Conservation (phyloP, 2,329 filamentous ascomycete species). For the Pestalotiopsis sp. region DNA sequence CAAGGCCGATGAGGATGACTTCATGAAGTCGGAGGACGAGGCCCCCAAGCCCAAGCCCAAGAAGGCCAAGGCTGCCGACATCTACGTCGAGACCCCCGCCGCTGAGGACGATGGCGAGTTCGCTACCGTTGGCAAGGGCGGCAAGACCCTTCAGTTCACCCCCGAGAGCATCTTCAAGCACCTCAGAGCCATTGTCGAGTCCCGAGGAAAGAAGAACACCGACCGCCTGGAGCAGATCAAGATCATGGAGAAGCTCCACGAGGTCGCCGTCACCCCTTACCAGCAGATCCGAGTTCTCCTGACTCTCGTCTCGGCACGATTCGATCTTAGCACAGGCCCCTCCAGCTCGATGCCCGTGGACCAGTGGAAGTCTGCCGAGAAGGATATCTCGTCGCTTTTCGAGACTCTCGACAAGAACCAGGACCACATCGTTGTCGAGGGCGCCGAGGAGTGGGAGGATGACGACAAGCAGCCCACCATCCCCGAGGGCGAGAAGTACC, state of each 20-base stretch:
- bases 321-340: slow-evolving; percentile 83
- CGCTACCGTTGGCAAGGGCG: slow-evolving; percentile 83
- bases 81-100: slow-evolving; percentile 50
- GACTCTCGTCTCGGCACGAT: slow-evolving; percentile 89
- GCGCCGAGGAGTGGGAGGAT: slow-evolving; percentile 97
- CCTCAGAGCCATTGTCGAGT: slow-evolving; percentile 88
- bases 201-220: slow-evolving; percentile 98
- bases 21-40: slow-evolving; percentile 83
- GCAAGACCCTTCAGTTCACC: slow-evolving; percentile 88
- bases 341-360: slow-evolving; percentile 85
- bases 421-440: slow-evolving; percentile 85
- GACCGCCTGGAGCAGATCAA: slow-evolving; percentile 93
- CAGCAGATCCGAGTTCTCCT: slow-evolving; percentile 91
- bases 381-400: slow-evolving; percentile 79
- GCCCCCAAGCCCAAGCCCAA: slow-evolving; percentile 54
- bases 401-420: slow-evolving; percentile 77
- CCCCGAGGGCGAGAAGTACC: slow-evolving; percentile 73
- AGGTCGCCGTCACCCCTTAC: slow-evolving; percentile 89
- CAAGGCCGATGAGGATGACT: slow-evolving; percentile 80
- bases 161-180: slow-evolving; percentile 99
- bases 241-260: slow-evolving; percentile 93
- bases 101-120: slow-evolving; percentile 82
- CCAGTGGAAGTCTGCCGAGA: slow-evolving; percentile 94
- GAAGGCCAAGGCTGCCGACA: slow-evolving; percentile 52
- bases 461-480: slow-evolving; percentile 89